phyloP scores from a whole-genome alignment of 805 yeast species.

The Nakazawaea siamensis region DNA sequence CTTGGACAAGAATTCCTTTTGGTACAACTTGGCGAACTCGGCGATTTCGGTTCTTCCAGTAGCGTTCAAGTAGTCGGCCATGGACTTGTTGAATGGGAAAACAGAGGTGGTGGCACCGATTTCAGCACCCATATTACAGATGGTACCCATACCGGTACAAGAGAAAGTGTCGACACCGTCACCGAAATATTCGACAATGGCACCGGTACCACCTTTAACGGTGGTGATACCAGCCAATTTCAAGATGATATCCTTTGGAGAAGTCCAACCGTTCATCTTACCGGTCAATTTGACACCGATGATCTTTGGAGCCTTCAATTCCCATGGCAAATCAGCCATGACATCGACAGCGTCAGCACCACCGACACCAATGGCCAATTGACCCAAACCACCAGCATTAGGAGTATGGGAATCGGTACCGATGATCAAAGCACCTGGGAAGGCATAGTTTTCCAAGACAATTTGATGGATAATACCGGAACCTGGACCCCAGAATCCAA shows the following conservation, averaged over 20 bases:
- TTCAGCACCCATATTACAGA: constrained; percentile 99
- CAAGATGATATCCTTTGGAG: constrained; percentile 96
- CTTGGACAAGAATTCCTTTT: constrained; percentile 60
- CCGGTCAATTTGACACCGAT: constrained; percentile 94
- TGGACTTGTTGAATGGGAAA: constrained; percentile 72
- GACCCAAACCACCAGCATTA: constrained; percentile 98
- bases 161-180: constrained; percentile 84
- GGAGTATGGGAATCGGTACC: constrained; percentile 99
- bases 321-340: constrained; percentile 96
- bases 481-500: constrained; percentile 99
- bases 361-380: constrained; percentile 98
- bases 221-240: constrained; percentile 87
- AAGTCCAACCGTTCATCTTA: constrained; percentile 82
- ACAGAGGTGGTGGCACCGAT: constrained; percentile 98
- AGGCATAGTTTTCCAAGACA: constrained; percentile 91
- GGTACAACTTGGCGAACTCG: constrained; percentile 48
- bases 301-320: constrained; percentile 92
- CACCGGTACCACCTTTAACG: constrained; percentile 98
- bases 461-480: constrained; percentile 98
- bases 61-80: constrained; percentile 57
- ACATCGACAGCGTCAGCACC: constrained; percentile 99
- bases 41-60: constrained; percentile 83
- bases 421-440: constrained; percentile 94
- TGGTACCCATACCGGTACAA: constrained; percentile 99
- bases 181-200: constrained; percentile 94